Base-by-base conservation (phyloP, 1,139 yeast species). In the Yamadazyma siamensis region DNA sequence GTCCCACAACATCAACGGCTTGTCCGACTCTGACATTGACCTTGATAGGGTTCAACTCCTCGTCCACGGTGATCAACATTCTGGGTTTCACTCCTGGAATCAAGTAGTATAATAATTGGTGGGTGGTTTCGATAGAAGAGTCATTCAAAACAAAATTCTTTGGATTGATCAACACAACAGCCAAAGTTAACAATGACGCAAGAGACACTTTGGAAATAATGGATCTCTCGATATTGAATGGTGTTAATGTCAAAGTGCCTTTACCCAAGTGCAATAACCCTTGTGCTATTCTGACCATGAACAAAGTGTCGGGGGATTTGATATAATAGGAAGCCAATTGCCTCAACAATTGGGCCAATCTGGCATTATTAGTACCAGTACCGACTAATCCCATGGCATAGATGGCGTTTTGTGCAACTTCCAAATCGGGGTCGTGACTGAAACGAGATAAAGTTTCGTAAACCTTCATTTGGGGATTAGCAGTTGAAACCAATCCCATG, bases 341-440 rank as follows among this genome's bases (percentile, higher is more conserved):
- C 58, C 98, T 78, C 51, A 94, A 73, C 44, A 94, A 71, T 65
- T 91, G 98, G 2, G 97, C 97, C 45, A 94, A 72, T 65, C 99
- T 83, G 6, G 99, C 98, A 56, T 94, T 94, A 61, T 91, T 89
- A 23, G 98, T 94, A 62, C 99, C 99, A 17, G 96, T 94, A 53
- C 98, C 98, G 44, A 91, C 95, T 42, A 94, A 65, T 36, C 99
- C 98, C 98, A 94, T 89, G 26, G 96, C 80, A 52, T 86, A 89
- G 40, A 91, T 89, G 17, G 98, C 89, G 54, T 89, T 94, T 56
- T 83, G 83, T 4, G 98, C 96, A 35, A 94, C 96, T 52, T 87
- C 95, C 47, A 86, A 66, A 58, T 91, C 97, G 36, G 88, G 81
- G 53, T 94, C 98, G 59, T 94, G 99, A 3, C 97, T 87, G 61